A percentile compares a stretch with the other conserved stretches of the same genome.
Evolutionary conservation across 1,139 yeast species (phyloP).

Genomic region (Fermentozyma sake): DNA sequence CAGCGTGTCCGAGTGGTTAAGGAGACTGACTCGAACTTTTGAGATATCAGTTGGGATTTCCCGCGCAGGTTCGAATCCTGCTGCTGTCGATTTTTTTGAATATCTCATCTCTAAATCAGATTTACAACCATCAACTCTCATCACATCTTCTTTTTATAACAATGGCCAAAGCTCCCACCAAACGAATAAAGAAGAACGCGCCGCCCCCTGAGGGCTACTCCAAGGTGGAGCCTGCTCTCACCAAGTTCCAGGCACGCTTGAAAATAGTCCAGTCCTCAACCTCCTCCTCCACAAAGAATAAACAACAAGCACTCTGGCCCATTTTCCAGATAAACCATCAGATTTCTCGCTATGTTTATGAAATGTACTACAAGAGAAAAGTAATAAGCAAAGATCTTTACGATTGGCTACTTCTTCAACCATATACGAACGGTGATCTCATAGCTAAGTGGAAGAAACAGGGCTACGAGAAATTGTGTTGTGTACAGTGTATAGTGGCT

Average conservation of each 20-base stretch:
- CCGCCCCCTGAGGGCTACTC: slow-evolving; percentile 72
- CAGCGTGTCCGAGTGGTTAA: slow-evolving; percentile 15
- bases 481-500: slow-evolving; percentile 73
- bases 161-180: slow-evolving; percentile 11
- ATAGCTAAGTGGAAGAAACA: slow-evolving; percentile 91
- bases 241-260: slow-evolving; percentile 55
- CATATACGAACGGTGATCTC: slow-evolving; percentile 62
- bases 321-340: slow-evolving; percentile 69
- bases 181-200: slow-evolving; percentile 11
- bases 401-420: slow-evolving; percentile 68
- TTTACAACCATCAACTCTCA: slow-evolving; percentile 1
- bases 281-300: slow-evolving; percentile 25
- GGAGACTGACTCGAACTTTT: slow-evolving; percentile 15
- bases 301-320: slow-evolving; percentile 66
- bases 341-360: slow-evolving; percentile 71
- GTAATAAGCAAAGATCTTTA: slow-evolving; percentile 67
- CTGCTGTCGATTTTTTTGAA: slow-evolving; percentile 59
- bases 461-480: slow-evolving; percentile 86
- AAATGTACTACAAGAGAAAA: slow-evolving; percentile 65
- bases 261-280: slow-evolving; percentile 47
- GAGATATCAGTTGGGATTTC: slow-evolving; percentile 56
- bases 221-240: slow-evolving; percentile 67
- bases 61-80: slow-evolving; percentile 94
- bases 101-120: slow-evolving; percentile 5
- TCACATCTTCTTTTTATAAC: slow-evolving; percentile 1